Evolutionary conservation across 176 grass and related monocot genomes (phyloP), one percentile per base, ranked within the genome.

Genomic region (Metroxylon sagu): DNA sequence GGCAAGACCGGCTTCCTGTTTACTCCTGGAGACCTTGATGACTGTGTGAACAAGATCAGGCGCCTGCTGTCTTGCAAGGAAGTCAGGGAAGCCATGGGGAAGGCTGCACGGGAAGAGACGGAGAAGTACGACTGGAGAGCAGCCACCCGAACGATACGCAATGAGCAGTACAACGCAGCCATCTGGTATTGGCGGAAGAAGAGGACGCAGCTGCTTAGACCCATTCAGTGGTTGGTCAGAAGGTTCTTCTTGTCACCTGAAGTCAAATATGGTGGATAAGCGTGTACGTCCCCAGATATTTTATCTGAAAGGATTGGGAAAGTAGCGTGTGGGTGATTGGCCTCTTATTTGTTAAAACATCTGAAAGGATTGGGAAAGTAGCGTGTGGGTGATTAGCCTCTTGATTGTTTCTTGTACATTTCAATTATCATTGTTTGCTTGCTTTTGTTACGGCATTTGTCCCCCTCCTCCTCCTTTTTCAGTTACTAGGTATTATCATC

Each of bases 181-280:
- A 97, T 92, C 63, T 85, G 79, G 81, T 97, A 83, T 70, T 97
- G 93, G 87, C 26, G 79, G 39, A 91, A 91, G 76, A 88, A 91
- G 81, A 80, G 73, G 0, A 76, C 76, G 2, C 84, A 91, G 56
- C 39, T 91, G 6, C 53, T 83, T 16, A 35, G 81, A 10, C 93
- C 81, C 0, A 29, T 92, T 57, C 81, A 88, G 51, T 80, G 87
- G 84, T 39, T 97, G 19, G 12, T 74, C 17, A 66, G 60, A 39
- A 63, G 53, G 48, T 14, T 84, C 27, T 64, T 70, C 54, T 48
- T 75, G 31, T 6, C 54, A 17, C 69, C 54, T 19, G 48, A 54
- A 39, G 53, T 72, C 35, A 72, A 66, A n/a, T 79, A 66, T 62
- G 52, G 39, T 29, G 66, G 35, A 43, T 14, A 10, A 3, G 7